A percentile compares a stretch with the other conserved stretches of the same genome.
Conservation (phyloP, 331 rosid genomes). For the Dryas integrifolia region DNA sequence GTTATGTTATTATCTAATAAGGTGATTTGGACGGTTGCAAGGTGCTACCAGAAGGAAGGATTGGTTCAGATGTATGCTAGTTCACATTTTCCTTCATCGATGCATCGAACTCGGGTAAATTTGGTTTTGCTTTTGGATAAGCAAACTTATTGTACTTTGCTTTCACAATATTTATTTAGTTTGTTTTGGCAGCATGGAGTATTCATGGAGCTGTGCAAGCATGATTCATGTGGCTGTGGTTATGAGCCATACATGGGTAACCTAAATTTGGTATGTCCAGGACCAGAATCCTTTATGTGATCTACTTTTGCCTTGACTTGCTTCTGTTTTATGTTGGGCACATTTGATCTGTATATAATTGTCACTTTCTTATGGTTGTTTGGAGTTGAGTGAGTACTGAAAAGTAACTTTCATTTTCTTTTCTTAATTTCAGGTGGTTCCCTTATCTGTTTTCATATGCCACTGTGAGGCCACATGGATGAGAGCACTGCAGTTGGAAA, state of each 20-base stretch:
- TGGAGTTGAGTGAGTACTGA: background rate
- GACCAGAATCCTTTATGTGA: conserved; percentile 2
- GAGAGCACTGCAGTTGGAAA: conserved; percentile 38
- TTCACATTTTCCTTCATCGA: conserved; percentile 46
- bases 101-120: conserved; percentile 52
- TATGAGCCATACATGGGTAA: conserved; percentile 45
- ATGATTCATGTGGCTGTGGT: conserved; percentile 48
- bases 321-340: conserved; percentile 9
- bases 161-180: conserved; percentile 26
- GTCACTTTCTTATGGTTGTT: background rate
- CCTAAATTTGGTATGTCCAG: conserved; percentile 57
- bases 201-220: conserved; percentile 55
- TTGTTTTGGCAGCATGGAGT: conserved; percentile 60
- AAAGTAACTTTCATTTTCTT: background rate
- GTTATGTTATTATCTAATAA: conserved; percentile 33
- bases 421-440: conserved; percentile 54
- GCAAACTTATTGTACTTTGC: conserved; percentile 20
- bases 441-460: conserved; percentile 44
- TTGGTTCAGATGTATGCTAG: conserved; percentile 63
- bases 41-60: conserved; percentile 78
- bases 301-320: conserved; percentile 8
- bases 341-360: background rate
- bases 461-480: conserved; percentile 46
- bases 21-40: conserved; percentile 38
- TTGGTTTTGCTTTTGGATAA: conserved; percentile 10